Percentiles rank a stretch among this genome's conserved stretches.
phyloP scores from a whole-genome alignment of 1,139 yeast genomes.

The Blastobotrys proliferans region DNA sequence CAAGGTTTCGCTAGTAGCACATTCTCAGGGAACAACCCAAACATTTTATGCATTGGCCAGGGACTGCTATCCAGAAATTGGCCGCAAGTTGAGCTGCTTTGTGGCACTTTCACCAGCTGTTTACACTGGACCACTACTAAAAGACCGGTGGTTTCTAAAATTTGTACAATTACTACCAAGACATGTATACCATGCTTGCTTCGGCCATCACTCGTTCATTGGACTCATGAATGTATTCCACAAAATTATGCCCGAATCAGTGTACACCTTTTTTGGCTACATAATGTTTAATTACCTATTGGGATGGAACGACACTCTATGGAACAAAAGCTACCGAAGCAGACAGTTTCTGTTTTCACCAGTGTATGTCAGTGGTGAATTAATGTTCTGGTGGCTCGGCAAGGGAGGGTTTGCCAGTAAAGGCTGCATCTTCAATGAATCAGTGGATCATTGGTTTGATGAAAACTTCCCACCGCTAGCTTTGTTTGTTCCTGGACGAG shows the following conservation, averaged over 20 bases:
- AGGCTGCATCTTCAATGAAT: constrained; percentile 50
- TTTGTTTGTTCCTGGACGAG: constrained; percentile 59
- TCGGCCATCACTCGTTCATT: constrained; percentile 44
- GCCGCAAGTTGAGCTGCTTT: constrained; percentile 55
- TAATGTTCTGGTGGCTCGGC: constrained; percentile 90
- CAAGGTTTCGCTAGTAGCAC: constrained; percentile 66
- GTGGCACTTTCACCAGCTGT: constrained; percentile 87
- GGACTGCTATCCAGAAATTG: constrained; percentile 44
- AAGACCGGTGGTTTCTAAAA: constrained; percentile 50
- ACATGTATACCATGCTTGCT: constrained; percentile 38
- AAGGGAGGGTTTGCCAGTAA: constrained; percentile 48
- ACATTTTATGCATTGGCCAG: constrained; percentile 56
- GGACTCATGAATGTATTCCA: constrained; percentile 32
- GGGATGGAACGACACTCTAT: constrained; percentile 76
- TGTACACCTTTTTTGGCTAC: constrained; percentile 65
- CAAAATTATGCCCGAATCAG: constrained; percentile 39
- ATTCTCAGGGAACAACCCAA: constrained; percentile 93
- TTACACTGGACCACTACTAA: constrained; percentile 72
- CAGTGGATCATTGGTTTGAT: constrained; percentile 53
- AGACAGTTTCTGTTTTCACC: constrained; percentile 86
- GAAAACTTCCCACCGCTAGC: constrained; percentile 50
- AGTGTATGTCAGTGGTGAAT: constrained; percentile 67
- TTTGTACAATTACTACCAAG: constrained; percentile 28
- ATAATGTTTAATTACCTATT: constrained; percentile 78
- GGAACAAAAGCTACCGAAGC: constrained; percentile 66